Evolutionary conservation across 2,329 filamentous ascomycete species (phyloP).

Genomic region (Malbranchea cinnamomea): DNA sequence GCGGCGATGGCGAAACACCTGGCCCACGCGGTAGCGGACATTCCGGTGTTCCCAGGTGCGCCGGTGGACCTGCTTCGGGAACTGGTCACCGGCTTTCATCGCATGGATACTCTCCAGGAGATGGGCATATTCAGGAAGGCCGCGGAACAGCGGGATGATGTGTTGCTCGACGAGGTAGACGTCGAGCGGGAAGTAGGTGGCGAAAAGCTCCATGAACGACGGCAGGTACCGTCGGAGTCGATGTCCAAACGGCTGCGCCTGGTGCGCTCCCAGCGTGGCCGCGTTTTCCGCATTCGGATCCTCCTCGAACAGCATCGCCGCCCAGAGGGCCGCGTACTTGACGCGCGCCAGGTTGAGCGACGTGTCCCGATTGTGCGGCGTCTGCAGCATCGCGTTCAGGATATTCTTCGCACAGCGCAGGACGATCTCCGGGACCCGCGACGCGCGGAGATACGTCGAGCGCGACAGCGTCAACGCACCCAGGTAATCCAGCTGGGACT

Average conservation of each 20-base stretch:
- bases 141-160: constrained; percentile 45
- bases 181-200: constrained; percentile 55
- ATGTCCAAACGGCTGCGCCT: constrained; percentile 18
- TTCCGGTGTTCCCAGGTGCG: constrained; percentile 22
- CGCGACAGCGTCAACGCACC: constrained; percentile 26
- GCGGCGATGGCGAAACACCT: constrained; percentile 68
- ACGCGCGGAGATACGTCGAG: constrained; percentile 46
- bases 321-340: constrained; percentile 62
- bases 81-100: constrained; percentile 41
- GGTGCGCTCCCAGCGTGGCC: constrained; percentile 2
- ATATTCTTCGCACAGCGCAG: constrained; percentile 71
- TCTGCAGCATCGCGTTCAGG: constrained; percentile 50
- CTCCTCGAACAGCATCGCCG: constrained; percentile 39
- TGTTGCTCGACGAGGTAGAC: constrained; percentile 55
- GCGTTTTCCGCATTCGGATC: constrained; percentile 15
- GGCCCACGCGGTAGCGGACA: constrained; percentile 58
- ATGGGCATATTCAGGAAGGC: constrained; percentile 37
- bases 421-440: constrained; percentile 51
- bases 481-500: constrained; percentile 42
- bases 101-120: constrained; percentile 40
- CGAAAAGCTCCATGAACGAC: constrained; percentile 49
- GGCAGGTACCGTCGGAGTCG: constrained; percentile 49
- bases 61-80: constrained; percentile 33
- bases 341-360: constrained; percentile 44
- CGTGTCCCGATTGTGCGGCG: constrained; percentile 21